Evolutionary conservation across 1,139 yeast genomes (phyloP).

Genomic region (Meyerozyma athensensis): DNA sequence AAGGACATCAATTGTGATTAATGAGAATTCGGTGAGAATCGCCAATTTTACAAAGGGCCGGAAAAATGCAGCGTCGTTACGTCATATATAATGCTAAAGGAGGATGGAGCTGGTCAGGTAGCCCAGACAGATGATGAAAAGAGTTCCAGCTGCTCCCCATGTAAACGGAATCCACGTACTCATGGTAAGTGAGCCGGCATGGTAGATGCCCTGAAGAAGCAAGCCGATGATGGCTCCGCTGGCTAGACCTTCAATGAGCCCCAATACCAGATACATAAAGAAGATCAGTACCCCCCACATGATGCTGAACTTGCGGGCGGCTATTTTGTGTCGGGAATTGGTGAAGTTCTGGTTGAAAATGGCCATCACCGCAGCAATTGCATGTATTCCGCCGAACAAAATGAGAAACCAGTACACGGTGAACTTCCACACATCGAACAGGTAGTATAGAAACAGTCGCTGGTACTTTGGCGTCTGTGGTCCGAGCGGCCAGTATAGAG

Average conservation of each 20-base stretch:
- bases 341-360: slow-evolving; percentile 32
- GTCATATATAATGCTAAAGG: slow-evolving; percentile 14
- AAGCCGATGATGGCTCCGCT: slow-evolving; percentile 77
- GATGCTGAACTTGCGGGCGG: slow-evolving; percentile 12
- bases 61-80: background rate
- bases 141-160: slow-evolving; percentile 65
- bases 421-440: slow-evolving; percentile 77
- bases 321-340: slow-evolving; percentile 17
- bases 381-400: slow-evolving; percentile 58
- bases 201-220: slow-evolving; percentile 57
- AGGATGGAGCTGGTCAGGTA: slow-evolving; percentile 45
- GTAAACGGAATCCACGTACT: slow-evolving; percentile 91
- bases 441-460: slow-evolving; percentile 59
- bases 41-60: background rate
- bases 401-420: slow-evolving; percentile 80
- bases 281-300: slow-evolving; percentile 32
- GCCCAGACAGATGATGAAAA: slow-evolving; percentile 62
- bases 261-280: slow-evolving; percentile 44
- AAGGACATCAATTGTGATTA: background rate
- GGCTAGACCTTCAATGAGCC: slow-evolving; percentile 60
- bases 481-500: slow-evolving; percentile 69
- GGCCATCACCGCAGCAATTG: slow-evolving; percentile 63
- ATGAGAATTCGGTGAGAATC: background rate
- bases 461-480: slow-evolving; percentile 37
- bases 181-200: slow-evolving; percentile 76